A percentile compares a stretch with the other conserved stretches of the same genome.
phyloP scores from a whole-genome alignment of 768 basidiomycete species.

The Kondoa malvinella region DNA sequence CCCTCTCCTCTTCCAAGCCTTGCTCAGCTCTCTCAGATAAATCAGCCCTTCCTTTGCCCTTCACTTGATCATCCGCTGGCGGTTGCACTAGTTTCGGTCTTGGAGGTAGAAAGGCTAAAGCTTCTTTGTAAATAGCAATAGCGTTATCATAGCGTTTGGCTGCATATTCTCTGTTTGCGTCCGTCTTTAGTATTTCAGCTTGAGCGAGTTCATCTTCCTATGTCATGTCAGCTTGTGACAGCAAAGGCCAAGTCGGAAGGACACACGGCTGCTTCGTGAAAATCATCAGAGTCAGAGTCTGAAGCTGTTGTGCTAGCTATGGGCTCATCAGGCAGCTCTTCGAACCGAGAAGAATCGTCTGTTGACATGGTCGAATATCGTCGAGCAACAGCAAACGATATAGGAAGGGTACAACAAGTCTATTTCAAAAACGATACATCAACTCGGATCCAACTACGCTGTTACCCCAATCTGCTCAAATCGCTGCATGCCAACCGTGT shows the following conservation, averaged over 20 bases:
- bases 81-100: neutral
- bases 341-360: neutral
- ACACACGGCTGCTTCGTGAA: neutral
- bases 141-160: slow-evolving; percentile 10
- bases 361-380: neutral
- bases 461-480: too few species aligned
- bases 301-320: too few species aligned
- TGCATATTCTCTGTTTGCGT: slow-evolving; percentile 14
- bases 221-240: neutral
- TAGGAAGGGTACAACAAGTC: too few species aligned
- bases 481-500: too few species aligned
- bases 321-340: slow-evolving; percentile 5
- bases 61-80: neutral
- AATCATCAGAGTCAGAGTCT: neutral
- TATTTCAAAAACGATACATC: too few species aligned
- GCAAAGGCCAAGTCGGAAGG: neutral
- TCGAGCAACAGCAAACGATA: too few species aligned
- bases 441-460: neutral
- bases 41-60: slow-evolving; percentile 14
- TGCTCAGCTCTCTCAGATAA: neutral
- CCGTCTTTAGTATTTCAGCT: slow-evolving; percentile 10
- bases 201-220: slow-evolving; percentile 16
- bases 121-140: slow-evolving; percentile 15
- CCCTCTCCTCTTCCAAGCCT: neutral
- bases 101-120: slow-evolving; percentile 13